A percentile compares a stretch with the other conserved stretches of the same genome.
phyloP scores from a whole-genome alignment of 2,329 filamentous ascomycete genomes.

The Penicillium janthinellum region DNA sequence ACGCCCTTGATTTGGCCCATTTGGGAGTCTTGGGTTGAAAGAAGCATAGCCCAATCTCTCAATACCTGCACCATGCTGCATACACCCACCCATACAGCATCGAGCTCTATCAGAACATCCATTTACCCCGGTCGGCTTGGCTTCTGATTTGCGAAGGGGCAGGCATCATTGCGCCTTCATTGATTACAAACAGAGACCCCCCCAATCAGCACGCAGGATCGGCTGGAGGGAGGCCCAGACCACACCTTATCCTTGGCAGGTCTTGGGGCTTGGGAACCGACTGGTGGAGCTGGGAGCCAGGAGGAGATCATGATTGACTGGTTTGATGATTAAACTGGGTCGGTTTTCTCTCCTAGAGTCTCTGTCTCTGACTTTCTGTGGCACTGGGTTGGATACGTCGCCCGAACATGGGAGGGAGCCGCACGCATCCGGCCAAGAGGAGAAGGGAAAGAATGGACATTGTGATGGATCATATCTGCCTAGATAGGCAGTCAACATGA shows the following conservation, averaged over 20 bases:
- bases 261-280: not conserved
- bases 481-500: not conserved
- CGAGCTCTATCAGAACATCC: not conserved
- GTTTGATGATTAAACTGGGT: not conserved
- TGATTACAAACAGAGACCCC: not conserved
- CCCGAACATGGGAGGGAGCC: conserved; percentile 2
- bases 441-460: not conserved
- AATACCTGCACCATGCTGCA: not conserved
- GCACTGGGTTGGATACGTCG: not conserved
- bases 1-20: not conserved
- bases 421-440: conserved; percentile 2
- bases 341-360: not conserved
- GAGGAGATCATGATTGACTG: not conserved
- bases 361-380: not conserved
- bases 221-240: conserved; percentile 13
- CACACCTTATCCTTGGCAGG: conserved; percentile 21
- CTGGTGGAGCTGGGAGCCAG: not conserved
- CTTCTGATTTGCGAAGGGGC: not conserved
- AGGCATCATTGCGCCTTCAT: not conserved
- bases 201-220: conserved; percentile 1
- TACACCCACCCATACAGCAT: not conserved
- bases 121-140: conserved; percentile 1
- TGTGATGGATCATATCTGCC: conserved; percentile 1
- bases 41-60: not conserved
- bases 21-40: not conserved